phyloP scores from a whole-genome alignment of 345 rosid species.

The Acer saccharum region DNA sequence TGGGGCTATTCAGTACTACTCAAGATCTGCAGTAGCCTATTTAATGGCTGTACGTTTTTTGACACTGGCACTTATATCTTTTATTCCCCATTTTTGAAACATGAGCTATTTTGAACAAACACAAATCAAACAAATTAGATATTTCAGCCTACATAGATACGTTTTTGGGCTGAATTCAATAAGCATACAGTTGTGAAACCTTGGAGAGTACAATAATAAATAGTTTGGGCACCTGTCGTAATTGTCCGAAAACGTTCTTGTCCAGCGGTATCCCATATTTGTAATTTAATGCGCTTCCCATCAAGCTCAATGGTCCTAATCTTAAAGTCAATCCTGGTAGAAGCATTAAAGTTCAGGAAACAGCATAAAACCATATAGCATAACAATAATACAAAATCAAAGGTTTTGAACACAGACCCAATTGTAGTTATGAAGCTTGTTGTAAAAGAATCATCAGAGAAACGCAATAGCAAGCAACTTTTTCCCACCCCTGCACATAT shows the following conservation, averaged over 20 bases:
- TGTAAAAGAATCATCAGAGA: conserved; percentile 90
- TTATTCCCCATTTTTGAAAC: neutral
- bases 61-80: too few species aligned
- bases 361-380: neutral
- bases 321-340: conserved; percentile 65
- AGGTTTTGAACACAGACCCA: conserved; percentile 46
- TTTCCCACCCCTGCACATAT: conserved; percentile 79
- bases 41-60: neutral
- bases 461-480: conserved; percentile 86
- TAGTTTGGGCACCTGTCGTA: conserved; percentile 44
- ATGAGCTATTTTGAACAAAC: neutral
- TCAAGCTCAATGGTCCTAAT: conserved; percentile 72
- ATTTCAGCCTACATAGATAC: neutral
- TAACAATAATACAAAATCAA: neutral
- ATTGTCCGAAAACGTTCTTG: conserved; percentile 64
- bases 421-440: conserved; percentile 92
- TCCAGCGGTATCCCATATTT: conserved; percentile 74
- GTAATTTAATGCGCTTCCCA: conserved; percentile 72
- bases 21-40: neutral
- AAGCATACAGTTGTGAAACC: neutral
- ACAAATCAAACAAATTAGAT: neutral
- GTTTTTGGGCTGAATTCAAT: neutral
- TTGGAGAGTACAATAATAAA: neutral
- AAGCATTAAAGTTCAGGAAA: conserved; percentile 12
- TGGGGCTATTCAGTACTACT: neutral